Conservation (phyloP, 2,329 filamentous ascomycete species). For the Aspergillus texensis region DNA sequence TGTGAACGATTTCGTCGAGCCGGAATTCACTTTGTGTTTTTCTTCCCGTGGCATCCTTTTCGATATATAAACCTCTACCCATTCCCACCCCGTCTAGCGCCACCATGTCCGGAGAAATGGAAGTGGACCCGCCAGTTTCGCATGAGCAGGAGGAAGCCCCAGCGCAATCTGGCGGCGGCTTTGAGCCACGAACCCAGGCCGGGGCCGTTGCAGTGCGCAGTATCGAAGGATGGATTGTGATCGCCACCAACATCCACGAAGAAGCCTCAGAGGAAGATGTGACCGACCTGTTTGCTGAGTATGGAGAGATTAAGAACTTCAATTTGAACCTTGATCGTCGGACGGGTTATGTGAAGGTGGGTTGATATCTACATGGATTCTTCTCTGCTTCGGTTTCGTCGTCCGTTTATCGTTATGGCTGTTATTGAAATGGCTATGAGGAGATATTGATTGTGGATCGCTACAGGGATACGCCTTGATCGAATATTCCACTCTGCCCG, state of each 20-base stretch:
- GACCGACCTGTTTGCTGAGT: slow-evolving; percentile 67
- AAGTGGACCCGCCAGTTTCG: slow-evolving; percentile 44
- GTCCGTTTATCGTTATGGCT: neutral
- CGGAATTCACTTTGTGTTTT: neutral
- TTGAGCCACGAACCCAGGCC: slow-evolving; percentile 47
- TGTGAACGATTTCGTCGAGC: neutral
- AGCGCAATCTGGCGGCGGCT: slow-evolving; percentile 32
- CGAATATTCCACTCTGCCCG: slow-evolving; percentile 65
- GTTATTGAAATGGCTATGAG: neutral
- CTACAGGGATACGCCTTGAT: slow-evolving; percentile 66
- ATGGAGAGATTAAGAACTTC: slow-evolving; percentile 68
- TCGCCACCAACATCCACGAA: slow-evolving; percentile 70
- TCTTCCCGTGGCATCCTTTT: neutral
- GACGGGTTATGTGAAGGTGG: slow-evolving; percentile 69
- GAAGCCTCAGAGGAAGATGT: slow-evolving; percentile 69
- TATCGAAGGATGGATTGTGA: slow-evolving; percentile 70
- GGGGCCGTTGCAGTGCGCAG: slow-evolving; percentile 63
- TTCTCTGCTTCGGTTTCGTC: neutral
- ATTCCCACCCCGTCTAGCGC: neutral
- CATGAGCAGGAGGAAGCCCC: slow-evolving; percentile 31
- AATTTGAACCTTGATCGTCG: slow-evolving; percentile 67
- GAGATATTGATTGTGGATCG: neutral
- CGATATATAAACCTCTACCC: neutral
- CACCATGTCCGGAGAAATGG: slow-evolving; percentile 50
- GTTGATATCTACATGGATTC: slow-evolving; percentile 14